Evolutionary conservation across 1,284 basidiomycete species (phyloP).

Genomic region (Pseudomicrostroma phylloplanum): DNA sequence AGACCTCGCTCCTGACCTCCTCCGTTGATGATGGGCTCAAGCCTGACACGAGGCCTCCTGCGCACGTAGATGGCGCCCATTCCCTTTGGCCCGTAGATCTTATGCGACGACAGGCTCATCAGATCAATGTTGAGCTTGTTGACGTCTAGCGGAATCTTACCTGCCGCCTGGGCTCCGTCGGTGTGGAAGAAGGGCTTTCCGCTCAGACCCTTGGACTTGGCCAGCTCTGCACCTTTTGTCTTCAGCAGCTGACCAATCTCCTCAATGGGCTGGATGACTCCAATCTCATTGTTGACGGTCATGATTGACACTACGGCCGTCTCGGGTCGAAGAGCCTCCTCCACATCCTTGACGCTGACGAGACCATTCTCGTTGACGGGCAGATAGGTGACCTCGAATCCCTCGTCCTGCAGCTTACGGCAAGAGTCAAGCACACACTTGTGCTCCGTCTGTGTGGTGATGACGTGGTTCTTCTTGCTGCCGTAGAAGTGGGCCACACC

Average conservation of each 20-base stretch:
- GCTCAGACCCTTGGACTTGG: constrained; percentile 56
- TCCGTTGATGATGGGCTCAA: constrained; percentile 91
- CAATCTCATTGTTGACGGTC: constrained; percentile 99
- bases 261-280: constrained; percentile 93
- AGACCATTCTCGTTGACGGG: constrained; percentile 84
- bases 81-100: constrained; percentile 97
- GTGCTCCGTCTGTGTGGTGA: constrained; percentile 66
- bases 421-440: constrained; percentile 99
- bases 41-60: constrained; percentile 79
- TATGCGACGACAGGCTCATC: constrained; percentile 94
- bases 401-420: constrained; percentile 87
- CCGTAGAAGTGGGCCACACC: constrained; percentile 78
- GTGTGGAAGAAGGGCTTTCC: constrained; percentile 80
- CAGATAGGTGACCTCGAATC: constrained; percentile 95
- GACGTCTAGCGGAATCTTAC: constrained; percentile 64
- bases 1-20: constrained; percentile 97
- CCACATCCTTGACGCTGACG: constrained; percentile 68
- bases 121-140: constrained; percentile 93
- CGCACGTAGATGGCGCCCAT: constrained; percentile 91
- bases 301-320: constrained; percentile 88
- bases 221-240: constrained; percentile 58
- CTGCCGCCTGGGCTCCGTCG: constrained; percentile 91
- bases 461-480: constrained; percentile 56
- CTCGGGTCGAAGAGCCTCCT: constrained; percentile 73
- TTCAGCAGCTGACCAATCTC: constrained; percentile 81